These are phyloP conservation scores for Aspergillus aculeatinus DNA, from an alignment of 2,329 filamentous ascomycete genomes.

Conservation along the genomic window DNA sequence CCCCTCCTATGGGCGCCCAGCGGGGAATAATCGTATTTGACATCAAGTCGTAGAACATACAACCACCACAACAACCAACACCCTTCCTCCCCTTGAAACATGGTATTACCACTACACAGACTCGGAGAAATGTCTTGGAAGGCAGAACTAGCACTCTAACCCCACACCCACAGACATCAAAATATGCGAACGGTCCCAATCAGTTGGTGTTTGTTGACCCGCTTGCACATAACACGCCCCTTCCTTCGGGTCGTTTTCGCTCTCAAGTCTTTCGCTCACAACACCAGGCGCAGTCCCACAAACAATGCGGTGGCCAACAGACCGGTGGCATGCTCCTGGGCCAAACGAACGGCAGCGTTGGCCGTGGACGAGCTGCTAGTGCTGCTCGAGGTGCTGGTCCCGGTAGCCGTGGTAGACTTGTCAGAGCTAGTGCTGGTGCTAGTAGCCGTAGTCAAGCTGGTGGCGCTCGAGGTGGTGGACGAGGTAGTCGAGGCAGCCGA, in stretches of 20 bases:
- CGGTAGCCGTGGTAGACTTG: conserved; percentile 28
- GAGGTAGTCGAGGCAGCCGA: conserved; percentile 30
- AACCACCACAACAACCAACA: not conserved
- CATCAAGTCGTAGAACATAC: conserved; percentile 10
- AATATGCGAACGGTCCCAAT: not conserved
- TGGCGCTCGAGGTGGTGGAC: conserved; percentile 21
- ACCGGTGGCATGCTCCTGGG: conserved; percentile 53
- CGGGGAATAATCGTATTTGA: conserved; percentile 7
- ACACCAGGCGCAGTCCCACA: conserved; percentile 56
- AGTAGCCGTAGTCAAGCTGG: conserved; percentile 14
- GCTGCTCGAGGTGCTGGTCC: conserved; percentile 30
- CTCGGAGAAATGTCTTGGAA: not conserved
- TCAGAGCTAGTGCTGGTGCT: conserved; percentile 16
- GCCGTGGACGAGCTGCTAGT: conserved; percentile 26
- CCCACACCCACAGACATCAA: too few relatives aligned
- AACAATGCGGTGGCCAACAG: conserved; percentile 55
- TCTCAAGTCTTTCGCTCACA: conserved; percentile 44
- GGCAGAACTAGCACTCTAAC: too few relatives aligned
- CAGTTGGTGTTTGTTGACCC: not conserved
- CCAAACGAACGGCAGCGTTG: conserved; percentile 48
- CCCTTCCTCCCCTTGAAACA: not conserved
- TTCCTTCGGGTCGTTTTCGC: not conserved
- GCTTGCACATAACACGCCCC: not conserved
- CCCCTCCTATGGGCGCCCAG: not conserved
- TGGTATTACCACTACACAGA: not conserved